These are phyloP conservation scores for Lablab purpureus DNA, from an alignment of 306 rosid species.

Conservation along the genomic window DNA sequence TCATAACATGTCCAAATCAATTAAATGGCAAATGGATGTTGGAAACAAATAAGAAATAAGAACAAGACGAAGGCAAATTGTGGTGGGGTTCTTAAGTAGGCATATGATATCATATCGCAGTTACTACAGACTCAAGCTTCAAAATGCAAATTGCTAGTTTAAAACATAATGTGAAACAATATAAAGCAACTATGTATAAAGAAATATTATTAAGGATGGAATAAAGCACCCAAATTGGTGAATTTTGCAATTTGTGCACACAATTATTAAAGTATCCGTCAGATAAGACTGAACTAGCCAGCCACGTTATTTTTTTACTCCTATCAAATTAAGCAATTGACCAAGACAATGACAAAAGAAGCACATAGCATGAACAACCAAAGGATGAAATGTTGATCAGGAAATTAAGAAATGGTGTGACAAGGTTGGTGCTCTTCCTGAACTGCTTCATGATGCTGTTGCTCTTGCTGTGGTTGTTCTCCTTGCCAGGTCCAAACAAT, in stretches of 20 bases:
- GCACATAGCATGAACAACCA: slow-evolving; percentile 33
- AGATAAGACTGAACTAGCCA: slow-evolving; percentile 23
- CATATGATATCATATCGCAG: background rate
- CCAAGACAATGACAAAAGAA: slow-evolving; percentile 11
- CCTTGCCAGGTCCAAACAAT: slow-evolving; percentile 95
- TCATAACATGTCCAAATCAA: background rate
- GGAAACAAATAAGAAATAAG: background rate
- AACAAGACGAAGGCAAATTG: background rate
- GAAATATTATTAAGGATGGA: background rate
- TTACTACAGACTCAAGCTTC: background rate
- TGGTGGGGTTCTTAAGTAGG: background rate
- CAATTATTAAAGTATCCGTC: background rate
- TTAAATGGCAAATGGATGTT: background rate
- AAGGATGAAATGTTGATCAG: slow-evolving; percentile 2
- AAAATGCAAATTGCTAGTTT: slow-evolving; percentile 6
- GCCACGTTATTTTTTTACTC: slow-evolving; percentile 18
- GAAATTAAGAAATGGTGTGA: slow-evolving; percentile 27
- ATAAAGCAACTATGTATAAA: background rate
- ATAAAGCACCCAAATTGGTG: slow-evolving; percentile 26
- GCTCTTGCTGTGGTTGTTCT: slow-evolving; percentile 64
- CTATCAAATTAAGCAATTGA: slow-evolving; percentile 5
- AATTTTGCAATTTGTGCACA: slow-evolving; percentile 26
- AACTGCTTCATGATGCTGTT: background rate
- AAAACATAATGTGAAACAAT: background rate
- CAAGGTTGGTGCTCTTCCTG: slow-evolving; percentile 53